Evolutionary conservation across 768 basidiomycete genomes (phyloP), one percentile per base, ranked within the genome.

Genomic region (Tulasnella sp.): DNA sequence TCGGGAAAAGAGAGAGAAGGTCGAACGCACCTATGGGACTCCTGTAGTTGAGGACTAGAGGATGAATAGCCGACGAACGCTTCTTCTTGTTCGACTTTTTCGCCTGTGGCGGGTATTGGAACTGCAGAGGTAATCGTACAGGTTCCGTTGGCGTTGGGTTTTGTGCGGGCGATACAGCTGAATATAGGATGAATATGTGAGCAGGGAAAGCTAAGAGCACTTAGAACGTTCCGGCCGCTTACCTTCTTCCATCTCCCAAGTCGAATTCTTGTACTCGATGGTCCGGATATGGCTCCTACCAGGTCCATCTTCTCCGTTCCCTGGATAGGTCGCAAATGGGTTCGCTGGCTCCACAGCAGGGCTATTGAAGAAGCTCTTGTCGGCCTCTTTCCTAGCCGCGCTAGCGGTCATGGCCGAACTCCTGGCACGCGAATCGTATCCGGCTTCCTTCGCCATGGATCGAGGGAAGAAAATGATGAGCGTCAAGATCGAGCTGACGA

Each of bases 381-480:
- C 75, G 20, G 39, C 55, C 32, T 77, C 37, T 18, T 39, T 77
- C 23, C 67, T 46, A 20, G 29, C 61, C 4, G 42, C 57, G 40
- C 61, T 70, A 15, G 40, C 26, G 40, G 67, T 42, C 37, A 32
- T 35, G 20, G 0, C 23, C 0, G 42, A 42, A 20, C 61, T 67
- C 61, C 61, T 67, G 15, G 61, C 61, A 4, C 75, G 78, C 10
- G 79, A 72, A n/a, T 32, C 32, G 70, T 79, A 79, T 39, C 79
- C 79, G 11, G 79, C 78, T 83, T 92, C 92, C 26, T 87, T 85
- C 83, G 91, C 88, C 67, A 91, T 87, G 6, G 91, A 92, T 55
- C 93, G 91, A 74, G 93, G 93, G 85, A 94, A 94, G 87, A 94
- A 94, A 46, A 94, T 92, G 67, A 93, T 87, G 29, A 94, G 88